Percentiles rank a stretch among this genome's conserved stretches.
These are phyloP conservation scores for Plectosphaerella sp. DNA, from an alignment of 2,329 filamentous ascomycete species.

Conservation along the genomic window DNA sequence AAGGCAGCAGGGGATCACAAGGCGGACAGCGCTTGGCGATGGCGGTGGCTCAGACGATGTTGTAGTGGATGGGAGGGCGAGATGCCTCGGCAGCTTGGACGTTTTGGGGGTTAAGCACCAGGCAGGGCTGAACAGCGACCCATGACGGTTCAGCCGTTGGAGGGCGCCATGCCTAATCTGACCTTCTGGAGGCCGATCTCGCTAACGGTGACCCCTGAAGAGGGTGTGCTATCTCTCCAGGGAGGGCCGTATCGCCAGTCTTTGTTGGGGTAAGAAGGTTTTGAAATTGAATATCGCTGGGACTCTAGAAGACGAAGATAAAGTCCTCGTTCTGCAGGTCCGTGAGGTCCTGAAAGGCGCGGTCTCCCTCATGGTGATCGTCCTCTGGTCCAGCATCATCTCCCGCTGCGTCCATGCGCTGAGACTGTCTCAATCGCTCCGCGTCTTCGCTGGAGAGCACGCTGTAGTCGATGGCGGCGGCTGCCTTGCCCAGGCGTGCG, in stretches of 20 bases:
- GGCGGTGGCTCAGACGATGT: neutral
- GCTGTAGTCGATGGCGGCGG: constrained; percentile 53
- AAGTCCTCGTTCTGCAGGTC: constrained; percentile 62
- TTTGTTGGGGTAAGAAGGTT: too few relatives aligned
- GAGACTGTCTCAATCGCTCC: constrained; percentile 25
- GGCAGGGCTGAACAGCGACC: neutral
- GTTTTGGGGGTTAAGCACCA: neutral
- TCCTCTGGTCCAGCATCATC: constrained; percentile 17
- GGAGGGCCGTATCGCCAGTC: too few relatives aligned
- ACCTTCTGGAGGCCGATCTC: neutral
- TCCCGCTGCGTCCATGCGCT: constrained; percentile 8
- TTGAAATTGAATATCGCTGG: too few relatives aligned
- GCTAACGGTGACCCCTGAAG: neutral
- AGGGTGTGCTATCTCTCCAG: too few relatives aligned
- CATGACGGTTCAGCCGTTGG: neutral
- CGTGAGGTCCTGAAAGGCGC: constrained; percentile 54
- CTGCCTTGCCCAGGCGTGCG: constrained; percentile 29
- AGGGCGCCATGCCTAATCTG: neutral
- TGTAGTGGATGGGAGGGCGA: neutral
- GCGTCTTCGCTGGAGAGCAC: constrained; percentile 46
- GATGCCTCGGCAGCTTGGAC: neutral
- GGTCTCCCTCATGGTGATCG: constrained; percentile 25
- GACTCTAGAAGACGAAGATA: constrained; percentile 44
- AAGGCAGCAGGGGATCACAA: neutral
- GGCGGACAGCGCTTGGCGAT: neutral